These are phyloP conservation scores for Podospora comata DNA, from an alignment of 495 filamentous ascomycete species.

Conservation along the genomic window DNA sequence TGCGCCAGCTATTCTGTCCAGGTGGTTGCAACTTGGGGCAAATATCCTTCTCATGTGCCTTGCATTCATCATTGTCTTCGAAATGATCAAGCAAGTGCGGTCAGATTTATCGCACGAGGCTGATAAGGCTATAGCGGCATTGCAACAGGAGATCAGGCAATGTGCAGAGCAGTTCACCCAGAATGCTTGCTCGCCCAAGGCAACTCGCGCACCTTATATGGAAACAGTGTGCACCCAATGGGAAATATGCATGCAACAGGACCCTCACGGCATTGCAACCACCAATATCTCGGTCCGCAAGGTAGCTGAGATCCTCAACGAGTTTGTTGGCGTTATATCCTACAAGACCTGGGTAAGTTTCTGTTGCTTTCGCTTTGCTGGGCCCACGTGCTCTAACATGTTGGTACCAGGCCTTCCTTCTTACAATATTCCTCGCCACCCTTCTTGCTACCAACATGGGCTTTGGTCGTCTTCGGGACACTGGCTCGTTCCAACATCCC, in stretches of 20 bases:
- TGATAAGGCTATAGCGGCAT: conserved; percentile 57
- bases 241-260: conserved; percentile 78
- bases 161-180: conserved; percentile 67
- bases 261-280: conserved; percentile 37
- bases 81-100: conserved; percentile 66
- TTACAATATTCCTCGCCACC: conserved; percentile 54
- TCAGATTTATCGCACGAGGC: conserved; percentile 71
- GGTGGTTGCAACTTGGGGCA: conserved; percentile 76
- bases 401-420: conserved; percentile 47
- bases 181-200: conserved; percentile 64
- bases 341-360: conserved; percentile 64
- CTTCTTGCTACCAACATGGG: conserved; percentile 57
- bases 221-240: conserved; percentile 70
- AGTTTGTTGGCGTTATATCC: conserved; percentile 45
- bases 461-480: conserved; percentile 41
- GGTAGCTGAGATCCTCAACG: conserved; percentile 47
- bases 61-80: conserved; percentile 67
- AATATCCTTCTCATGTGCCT: conserved; percentile 69
- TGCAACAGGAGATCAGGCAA: conserved; percentile 66
- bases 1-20: conserved; percentile 81
- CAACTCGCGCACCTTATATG: conserved; percentile 66
- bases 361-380: conserved; percentile 32
- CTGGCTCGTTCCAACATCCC: conserved; percentile 18
- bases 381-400: conserved; percentile 19
- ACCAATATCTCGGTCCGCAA: conserved; percentile 42